Evolutionary conservation across 108 stramenopile species (phyloP).

Genomic region (Aurantiochytrium sp.): DNA sequence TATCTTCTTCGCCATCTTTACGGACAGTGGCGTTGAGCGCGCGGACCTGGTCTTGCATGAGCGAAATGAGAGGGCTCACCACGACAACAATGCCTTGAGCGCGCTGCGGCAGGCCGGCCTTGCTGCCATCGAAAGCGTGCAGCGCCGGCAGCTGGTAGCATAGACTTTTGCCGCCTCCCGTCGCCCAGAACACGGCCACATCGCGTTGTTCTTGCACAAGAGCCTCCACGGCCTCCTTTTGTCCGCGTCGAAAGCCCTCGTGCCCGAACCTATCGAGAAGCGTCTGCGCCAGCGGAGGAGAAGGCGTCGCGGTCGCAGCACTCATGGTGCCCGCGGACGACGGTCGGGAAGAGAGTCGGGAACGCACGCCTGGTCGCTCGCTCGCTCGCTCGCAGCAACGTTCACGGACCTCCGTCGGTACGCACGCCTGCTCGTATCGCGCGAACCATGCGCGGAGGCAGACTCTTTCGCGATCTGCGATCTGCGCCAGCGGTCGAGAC

Average conservation of each 20-base stretch:
- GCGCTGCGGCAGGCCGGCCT: too few relatives aligned
- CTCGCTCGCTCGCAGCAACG: too few relatives aligned
- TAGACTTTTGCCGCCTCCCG: slow-evolving; percentile 79
- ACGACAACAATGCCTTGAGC: slow-evolving; percentile 1
- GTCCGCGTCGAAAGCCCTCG: slow-evolving; percentile 74
- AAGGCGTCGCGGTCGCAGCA: not conserved
- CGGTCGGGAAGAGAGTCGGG: not conserved
- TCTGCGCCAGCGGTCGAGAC: too few relatives aligned
- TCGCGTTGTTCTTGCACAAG: slow-evolving; percentile 69
- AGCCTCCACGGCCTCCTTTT: slow-evolving; percentile 74
- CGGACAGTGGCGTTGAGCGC: slow-evolving; percentile 70
- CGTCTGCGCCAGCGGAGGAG: not conserved
- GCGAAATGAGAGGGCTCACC: slow-evolving; percentile 65
- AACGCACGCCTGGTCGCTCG: too few relatives aligned
- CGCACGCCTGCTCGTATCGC: too few relatives aligned
- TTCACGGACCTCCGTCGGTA: too few relatives aligned
- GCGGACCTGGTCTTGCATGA: slow-evolving; percentile 70
- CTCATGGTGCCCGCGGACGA: not conserved
- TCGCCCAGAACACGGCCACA: slow-evolving; percentile 82
- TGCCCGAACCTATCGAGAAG: slow-evolving; percentile 68
- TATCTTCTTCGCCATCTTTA: slow-evolving; percentile 39
- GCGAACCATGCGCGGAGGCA: too few relatives aligned
- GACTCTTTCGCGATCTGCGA: too few relatives aligned
- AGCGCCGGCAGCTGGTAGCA: slow-evolving; percentile 81
- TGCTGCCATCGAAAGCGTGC: not conserved